Base-by-base conservation (phyloP, 2,329 filamentous ascomycete species). In the Alternaria incomplexa region DNA sequence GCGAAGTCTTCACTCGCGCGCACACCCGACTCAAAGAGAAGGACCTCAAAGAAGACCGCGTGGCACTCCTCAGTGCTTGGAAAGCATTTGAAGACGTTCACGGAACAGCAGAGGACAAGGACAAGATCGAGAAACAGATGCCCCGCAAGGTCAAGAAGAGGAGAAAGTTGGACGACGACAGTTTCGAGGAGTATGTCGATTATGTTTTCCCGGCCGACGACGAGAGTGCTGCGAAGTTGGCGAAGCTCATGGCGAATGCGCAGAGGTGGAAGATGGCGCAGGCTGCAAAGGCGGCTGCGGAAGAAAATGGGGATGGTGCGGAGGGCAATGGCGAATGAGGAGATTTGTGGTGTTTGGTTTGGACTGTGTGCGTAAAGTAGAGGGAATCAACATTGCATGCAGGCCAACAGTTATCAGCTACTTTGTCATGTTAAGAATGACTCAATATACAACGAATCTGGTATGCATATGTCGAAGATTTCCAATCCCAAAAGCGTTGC, bases 121-220 rank as follows among this genome's bases (percentile, higher is more conserved):
- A 93, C 67, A 90, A 89, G 74, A 91, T 99, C 67, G 90, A 96
- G 81, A 92, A 90, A 79, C 93, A 97, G 84, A 97, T 98, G 93
- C 96, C 96, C 32, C 88, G 94, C 68, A 90, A 90, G 81, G 92
- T 93, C 76, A 98, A 97, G 89, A 95, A 96, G 86, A 87, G 93
- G 75, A 90, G 96, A 80, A 93, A 90, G 86, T 81, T 97, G 79
- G 94, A 97, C 77, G 95, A 97, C 81, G 94, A 96, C 79, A 90
- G 89, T 40, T 97, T 93, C 83, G 93, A 99, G 85, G 96, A 99
- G 83, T 98, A 97, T 80, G 88, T 96, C 82, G 96, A 98, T 80
- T 98, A 97, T 74, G 88, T 99, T 32, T 99, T 99, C 88, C 96
- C 96, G 1, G 93, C 93, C 5, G 96, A 98, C 83, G 94, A 97